These are phyloP conservation scores for Dactylis glomerata DNA, from an alignment of 176 grass and related monocot species.

Conservation along the genomic window DNA sequence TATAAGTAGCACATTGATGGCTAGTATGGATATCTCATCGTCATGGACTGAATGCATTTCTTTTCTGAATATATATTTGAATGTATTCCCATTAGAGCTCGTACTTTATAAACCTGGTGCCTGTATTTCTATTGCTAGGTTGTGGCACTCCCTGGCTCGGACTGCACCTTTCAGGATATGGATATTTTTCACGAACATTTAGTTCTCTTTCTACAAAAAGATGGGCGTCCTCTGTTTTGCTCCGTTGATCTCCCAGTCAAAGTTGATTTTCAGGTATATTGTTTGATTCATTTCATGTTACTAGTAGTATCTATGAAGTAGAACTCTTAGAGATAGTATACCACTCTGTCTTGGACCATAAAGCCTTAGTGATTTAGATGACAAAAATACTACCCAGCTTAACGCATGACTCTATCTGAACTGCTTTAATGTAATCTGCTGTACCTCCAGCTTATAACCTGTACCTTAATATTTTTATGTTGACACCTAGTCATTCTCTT, in stretches of 20 bases:
- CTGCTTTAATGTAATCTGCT: neutral
- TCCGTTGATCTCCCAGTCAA: constrained; percentile 72
- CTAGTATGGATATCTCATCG: neutral
- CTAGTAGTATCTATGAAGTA: constrained; percentile 20
- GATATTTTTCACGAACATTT: constrained; percentile 84
- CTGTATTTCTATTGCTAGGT: constrained; percentile 49
- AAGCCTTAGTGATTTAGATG: neutral
- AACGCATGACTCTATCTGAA: neutral
- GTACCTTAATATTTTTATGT: constrained; percentile 2
- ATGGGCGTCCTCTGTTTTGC: constrained; percentile 69
- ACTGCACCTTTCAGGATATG: constrained; percentile 77
- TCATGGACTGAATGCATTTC: neutral
- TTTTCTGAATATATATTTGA: neutral
- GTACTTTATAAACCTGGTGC: neutral
- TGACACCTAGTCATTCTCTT: neutral
- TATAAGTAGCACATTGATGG: neutral
- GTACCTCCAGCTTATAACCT: neutral
- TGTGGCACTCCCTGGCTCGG: constrained; percentile 55
- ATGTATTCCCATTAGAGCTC: neutral
- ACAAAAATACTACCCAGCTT: neutral
- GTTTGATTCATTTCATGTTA: neutral
- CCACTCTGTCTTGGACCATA: neutral
- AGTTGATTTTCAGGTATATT: constrained; percentile 62
- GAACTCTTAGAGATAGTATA: neutral
- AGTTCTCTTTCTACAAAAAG: constrained; percentile 72